Conservation (phyloP, 208 protist genomes). For the Acanthamoeba lenticulata region DNA sequence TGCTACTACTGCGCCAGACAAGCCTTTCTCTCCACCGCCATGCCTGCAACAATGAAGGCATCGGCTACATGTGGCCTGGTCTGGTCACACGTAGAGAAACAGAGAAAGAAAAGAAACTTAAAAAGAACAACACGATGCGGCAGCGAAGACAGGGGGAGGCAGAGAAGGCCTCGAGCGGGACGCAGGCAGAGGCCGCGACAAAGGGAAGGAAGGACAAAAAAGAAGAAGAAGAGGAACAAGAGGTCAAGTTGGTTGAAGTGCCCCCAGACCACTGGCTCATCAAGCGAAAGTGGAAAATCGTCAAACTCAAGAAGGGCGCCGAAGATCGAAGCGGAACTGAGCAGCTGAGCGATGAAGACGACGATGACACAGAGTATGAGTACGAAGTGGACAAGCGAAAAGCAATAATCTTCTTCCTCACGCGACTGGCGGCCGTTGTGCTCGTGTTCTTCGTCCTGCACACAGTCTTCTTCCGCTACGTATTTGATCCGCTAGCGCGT, state of each 20-base stretch:
- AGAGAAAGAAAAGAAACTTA: too few relatives aligned
- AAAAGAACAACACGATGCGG: too few relatives aligned
- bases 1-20: too few relatives aligned
- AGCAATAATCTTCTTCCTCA: background rate
- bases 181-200: too few relatives aligned
- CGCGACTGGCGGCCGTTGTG: background rate
- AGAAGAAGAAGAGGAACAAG: background rate
- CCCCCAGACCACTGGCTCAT: conserved; percentile 19
- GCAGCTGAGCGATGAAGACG: background rate
- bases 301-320: background rate
- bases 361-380: background rate
- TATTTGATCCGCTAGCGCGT: background rate
- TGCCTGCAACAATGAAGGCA: too few relatives aligned
- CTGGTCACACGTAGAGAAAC: too few relatives aligned
- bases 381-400: conserved; percentile 12
- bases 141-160: too few relatives aligned
- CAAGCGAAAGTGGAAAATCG: conserved; percentile 11
- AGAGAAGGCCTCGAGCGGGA: too few relatives aligned
- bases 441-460: conserved; percentile 5
- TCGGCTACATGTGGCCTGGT: too few relatives aligned
- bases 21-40: too few relatives aligned
- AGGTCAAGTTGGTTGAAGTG: background rate
- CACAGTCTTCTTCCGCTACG: background rate
- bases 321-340: background rate
- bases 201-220: background rate